These are phyloP conservation scores for Tylopilus rubrobrunneus DNA, from an alignment of 768 basidiomycete genomes.

Conservation along the genomic window DNA sequence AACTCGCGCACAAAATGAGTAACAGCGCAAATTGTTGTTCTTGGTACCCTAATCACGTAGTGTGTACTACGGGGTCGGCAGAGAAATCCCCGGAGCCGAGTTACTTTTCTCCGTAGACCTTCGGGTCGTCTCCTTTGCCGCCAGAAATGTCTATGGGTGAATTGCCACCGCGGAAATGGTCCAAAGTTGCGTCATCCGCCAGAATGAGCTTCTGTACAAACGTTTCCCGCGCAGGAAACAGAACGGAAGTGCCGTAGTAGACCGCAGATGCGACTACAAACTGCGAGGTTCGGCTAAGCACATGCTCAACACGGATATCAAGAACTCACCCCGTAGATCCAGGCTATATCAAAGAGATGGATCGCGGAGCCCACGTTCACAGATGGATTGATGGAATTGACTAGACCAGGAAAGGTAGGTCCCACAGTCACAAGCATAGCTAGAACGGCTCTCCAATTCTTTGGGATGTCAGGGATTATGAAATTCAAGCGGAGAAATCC, in stretches of 20 bases:
- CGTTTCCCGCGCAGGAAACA: constrained; percentile 25
- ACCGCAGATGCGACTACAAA: constrained; percentile 23
- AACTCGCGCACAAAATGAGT: constrained; percentile 1
- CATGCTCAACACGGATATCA: neutral
- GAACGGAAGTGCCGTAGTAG: constrained; percentile 24
- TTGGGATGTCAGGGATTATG: neutral
- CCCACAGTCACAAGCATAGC: constrained; percentile 67
- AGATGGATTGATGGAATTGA: constrained; percentile 64
- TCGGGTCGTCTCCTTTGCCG: neutral
- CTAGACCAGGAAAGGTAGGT: constrained; percentile 74
- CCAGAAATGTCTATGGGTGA: neutral
- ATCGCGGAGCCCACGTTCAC: constrained; percentile 57
- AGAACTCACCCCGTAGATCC: constrained; percentile 65
- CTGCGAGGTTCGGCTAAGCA: constrained; percentile 2
- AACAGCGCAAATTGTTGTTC: neutral
- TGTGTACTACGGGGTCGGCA: constrained; percentile 8
- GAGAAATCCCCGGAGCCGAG: constrained; percentile 3
- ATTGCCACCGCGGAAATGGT: neutral
- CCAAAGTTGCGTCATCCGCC: constrained; percentile 11
- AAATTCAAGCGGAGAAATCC: neutral
- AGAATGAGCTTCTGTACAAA: constrained; percentile 26
- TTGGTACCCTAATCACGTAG: neutral
- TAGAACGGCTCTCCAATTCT: constrained; percentile 82
- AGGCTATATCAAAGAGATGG: constrained; percentile 66
- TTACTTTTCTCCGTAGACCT: neutral